Conservation (phyloP, 306 rosid species). For the Inga oerstediana region DNA sequence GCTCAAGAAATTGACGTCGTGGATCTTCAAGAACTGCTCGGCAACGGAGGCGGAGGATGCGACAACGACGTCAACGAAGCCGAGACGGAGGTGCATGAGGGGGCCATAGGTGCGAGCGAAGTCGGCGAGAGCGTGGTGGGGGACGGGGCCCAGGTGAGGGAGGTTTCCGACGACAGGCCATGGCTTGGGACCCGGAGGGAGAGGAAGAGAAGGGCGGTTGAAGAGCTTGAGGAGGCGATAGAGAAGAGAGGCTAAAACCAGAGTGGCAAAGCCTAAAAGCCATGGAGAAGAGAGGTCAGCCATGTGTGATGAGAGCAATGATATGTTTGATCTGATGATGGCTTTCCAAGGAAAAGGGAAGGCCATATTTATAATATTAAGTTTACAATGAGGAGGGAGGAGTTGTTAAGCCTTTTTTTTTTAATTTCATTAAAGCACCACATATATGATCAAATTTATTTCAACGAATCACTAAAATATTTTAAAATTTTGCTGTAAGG, state of each 20-base stretch:
- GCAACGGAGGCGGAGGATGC: constrained; percentile 79
- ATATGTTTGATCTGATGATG: neutral
- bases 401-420: no score
- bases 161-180: constrained; percentile 88
- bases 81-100: constrained; percentile 71
- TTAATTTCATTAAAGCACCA: no score
- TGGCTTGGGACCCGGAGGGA: constrained; percentile 82
- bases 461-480: no score
- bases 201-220: constrained; percentile 28
- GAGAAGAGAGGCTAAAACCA: constrained; percentile 28
- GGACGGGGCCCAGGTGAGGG: constrained; percentile 72
- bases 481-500: no score
- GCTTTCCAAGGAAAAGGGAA: neutral
- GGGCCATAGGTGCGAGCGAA: constrained; percentile 71
- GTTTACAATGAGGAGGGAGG: no score
- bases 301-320: neutral
- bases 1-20: constrained; percentile 70
- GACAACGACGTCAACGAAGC: constrained; percentile 66
- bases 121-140: constrained; percentile 72
- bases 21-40: constrained; percentile 64
- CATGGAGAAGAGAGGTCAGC: constrained; percentile 18
- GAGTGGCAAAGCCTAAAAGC: constrained; percentile 26
- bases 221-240: constrained; percentile 27
- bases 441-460: no score
- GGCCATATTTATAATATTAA: neutral